Base-by-base conservation (phyloP, 306 rosid species). In the Sindora glabra region DNA sequence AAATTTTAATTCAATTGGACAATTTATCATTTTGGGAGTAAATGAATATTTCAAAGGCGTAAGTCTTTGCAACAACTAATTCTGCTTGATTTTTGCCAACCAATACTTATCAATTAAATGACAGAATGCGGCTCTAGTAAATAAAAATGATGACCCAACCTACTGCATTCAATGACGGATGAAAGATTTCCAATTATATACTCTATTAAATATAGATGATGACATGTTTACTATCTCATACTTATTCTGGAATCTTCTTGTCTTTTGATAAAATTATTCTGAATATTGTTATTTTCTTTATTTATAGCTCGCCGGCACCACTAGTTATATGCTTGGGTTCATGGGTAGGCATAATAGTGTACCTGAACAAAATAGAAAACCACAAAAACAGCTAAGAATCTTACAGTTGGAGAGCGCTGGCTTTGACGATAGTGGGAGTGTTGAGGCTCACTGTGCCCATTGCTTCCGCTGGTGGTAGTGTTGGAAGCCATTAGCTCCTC, bases 361-460 rank as follows among this genome's bases (percentile, higher is more conserved):
- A n/a, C 39, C 33, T 2, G 39, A 72, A n/a, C 15, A 17, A 46
- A 53, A 65, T 3, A 7, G 45, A 48, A 62, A 59, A 48, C 42
- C 29, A 52, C 10, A 46, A 69, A 60, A 24, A 8, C 48, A 23
- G 44, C 6, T 4, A 62, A 62, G 72, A 78, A 74, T 75, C 90
- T 83, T 83, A 92, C 95, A 45, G 94, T 69, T 58, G 96, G 94
- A 68, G 98, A 75, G 69, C 76, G 80, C 42, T 54, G 71, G 63
- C 65, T 74, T 79, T 76, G 86, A 68, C 86, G 69, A 67, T 74
- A 81, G 32, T 64, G 79, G 17, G 82, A 82, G 30, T 58, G 84
- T 37, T 72, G 80, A 19, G 62, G 65, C 24, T 88, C 82, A 53
- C 56, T 76, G n/a, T 68, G 74, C 27, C 64, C 59, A 50, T 74